Base-by-base conservation (phyloP, 345 rosid genomes). In the Alliaria petiolata region DNA sequence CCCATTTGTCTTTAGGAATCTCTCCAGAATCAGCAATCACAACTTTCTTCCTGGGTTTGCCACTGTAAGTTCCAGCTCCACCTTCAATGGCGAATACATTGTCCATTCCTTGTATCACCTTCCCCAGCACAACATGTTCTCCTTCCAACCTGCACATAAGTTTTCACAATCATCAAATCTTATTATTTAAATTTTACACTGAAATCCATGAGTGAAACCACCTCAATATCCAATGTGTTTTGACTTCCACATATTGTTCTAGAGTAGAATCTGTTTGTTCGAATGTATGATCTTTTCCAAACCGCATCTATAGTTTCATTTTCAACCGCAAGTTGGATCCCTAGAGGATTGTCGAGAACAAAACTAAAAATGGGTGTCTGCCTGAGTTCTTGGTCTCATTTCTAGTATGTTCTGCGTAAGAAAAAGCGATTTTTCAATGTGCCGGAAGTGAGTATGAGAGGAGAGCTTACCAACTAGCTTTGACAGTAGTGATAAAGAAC, bases 91-190 rank as follows among this genome's bases (percentile, higher is more conserved):
- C 87, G 40, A 85, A 95, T 40, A 91, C 91, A 58, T 39, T 85
- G 62, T 95, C 99, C 98, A 95, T 95, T 52, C 96, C 99, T 64
- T 95, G 95, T 67, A 89, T 81, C 7, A 91, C 96, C 86, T 84
- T 95, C 56, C 99, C 99, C 2, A 95, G 85, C 10, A 88, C 99
- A 19, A 89, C 97, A 40, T 95, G 99, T 76, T 91, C 97, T 52
- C 96, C 95, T 64, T 95, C 99, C 89, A 95, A 82, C 97, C 98
- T 92, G 33, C 44, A 75, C 49, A 66, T 46, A 40, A 22, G 34
- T 42, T n/a, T n/a, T 33, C 53, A 53, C 67, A 58, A 25, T 31
- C 26, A 58, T 35, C 49, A 44, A 74, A 36, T 22, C 25, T 5
- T 53, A 26, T 6, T 14, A 14, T n/a, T 3, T 6, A 4, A 38